Base-by-base conservation (phyloP, 257 asterid species). In the Nicotiana benthamiana region DNA sequence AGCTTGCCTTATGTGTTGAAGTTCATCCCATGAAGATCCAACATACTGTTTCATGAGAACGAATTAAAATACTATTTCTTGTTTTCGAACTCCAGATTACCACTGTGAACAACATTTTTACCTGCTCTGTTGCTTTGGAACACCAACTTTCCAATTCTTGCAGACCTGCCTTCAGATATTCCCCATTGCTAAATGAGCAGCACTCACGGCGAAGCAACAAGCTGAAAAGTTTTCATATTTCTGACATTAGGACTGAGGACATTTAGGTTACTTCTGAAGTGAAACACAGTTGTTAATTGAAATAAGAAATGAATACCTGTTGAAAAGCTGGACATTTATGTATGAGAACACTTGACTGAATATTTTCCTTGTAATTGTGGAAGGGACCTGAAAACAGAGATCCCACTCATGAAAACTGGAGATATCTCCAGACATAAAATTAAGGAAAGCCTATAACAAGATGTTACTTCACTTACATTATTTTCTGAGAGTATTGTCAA, bases 131-230 rank as follows among this genome's bases (percentile, higher is more conserved):
- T 77, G 90, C 91, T 87, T 83, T 91, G 46, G 75, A 68, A 81
- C 96, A 94, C 98, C 98, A 94, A n/a, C 87, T 86, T 80, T 93
- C 97, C 63, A 94, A 87, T 79, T 94, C 98, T 80, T 90, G 97
- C 82, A 94, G 86, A 84, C 98, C 98, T 12, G 97, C 92, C 88
- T 90, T 94, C 61, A 94, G 96, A 67, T 91, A 93, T 82, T 94
- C 98, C 8, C 98, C 98, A 52, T 94, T 94, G 92, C 98, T 94
- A 85, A 93, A 91, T 81, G 98, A 94, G 90, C 98, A 94, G 89
- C 98, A 94, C 70, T 94, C 98, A 77, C 98, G 93, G 18, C 97
- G 93, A 59, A 93, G 97, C 87, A 94, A 84, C 85, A 94, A 89
- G 89, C 98, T 94, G 92, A 52, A 64, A 80, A 80, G 51, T 53